Evolutionary conservation across 352 stramenopile species (phyloP).

Genomic region (Phytophthora litchii): DNA sequence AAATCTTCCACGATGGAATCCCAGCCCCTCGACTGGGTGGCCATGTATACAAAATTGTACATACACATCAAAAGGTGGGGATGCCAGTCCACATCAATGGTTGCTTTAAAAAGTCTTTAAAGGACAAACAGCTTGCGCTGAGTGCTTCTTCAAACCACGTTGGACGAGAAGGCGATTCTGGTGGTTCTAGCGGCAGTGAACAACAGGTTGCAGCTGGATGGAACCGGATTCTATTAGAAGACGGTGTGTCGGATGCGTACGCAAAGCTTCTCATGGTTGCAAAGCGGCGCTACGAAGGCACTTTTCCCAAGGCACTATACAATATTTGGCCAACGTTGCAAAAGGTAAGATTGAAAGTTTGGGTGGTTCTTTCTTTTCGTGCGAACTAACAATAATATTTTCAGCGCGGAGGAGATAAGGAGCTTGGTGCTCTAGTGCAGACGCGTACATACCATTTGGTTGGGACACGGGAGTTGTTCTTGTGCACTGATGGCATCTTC

Average conservation of each 20-base stretch:
- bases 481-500: slow-evolving; percentile 73
- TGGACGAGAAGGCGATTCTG: slow-evolving; percentile 14
- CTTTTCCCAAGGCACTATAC: slow-evolving; percentile 61
- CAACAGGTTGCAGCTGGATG: slow-evolving; percentile 61
- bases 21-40: slow-evolving; percentile 47
- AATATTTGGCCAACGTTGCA: slow-evolving; percentile 59
- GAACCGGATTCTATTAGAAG: slow-evolving; percentile 78
- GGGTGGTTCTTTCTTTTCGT: neutral
- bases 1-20: slow-evolving; percentile 57
- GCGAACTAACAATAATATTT: slow-evolving; percentile 6
- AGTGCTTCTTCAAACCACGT: slow-evolving; percentile 15
- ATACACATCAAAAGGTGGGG: slow-evolving; percentile 50
- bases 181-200: slow-evolving; percentile 48
- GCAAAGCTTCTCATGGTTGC: slow-evolving; percentile 61
- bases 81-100: slow-evolving; percentile 79
- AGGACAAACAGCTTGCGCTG: slow-evolving; percentile 49
- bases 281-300: slow-evolving; percentile 48
- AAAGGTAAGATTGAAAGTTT: slow-evolving; percentile 32
- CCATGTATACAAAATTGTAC: slow-evolving; percentile 66
- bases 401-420: slow-evolving; percentile 23
- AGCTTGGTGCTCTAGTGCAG: slow-evolving; percentile 53
- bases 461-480: slow-evolving; percentile 57
- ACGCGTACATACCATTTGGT: slow-evolving; percentile 50
- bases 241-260: slow-evolving; percentile 66
- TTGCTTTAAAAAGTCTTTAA: slow-evolving; percentile 73